These are phyloP conservation scores for Dipteronia dyeriana DNA, from an alignment of 345 rosid species.

Conservation along the genomic window DNA sequence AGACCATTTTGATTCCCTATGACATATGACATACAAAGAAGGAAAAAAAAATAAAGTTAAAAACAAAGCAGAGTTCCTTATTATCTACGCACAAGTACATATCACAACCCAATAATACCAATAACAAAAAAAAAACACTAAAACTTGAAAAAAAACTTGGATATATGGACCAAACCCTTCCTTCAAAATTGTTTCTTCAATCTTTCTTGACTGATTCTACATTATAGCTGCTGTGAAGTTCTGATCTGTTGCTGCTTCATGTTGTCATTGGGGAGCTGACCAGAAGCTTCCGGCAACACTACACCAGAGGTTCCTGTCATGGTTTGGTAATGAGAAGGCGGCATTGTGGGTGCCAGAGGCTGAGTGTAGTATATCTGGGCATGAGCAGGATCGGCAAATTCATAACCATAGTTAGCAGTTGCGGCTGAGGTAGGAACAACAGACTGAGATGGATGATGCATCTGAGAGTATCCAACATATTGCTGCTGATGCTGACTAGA, in stretches of 20 bases:
- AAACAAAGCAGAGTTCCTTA: slow-evolving; percentile 48
- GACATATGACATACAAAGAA: slow-evolving; percentile 35
- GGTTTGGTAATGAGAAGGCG: slow-evolving; percentile 89
- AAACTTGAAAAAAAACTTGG: slow-evolving; percentile 37
- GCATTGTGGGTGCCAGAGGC: slow-evolving; percentile 58
- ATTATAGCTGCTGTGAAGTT: slow-evolving; percentile 56
- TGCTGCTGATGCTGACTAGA: slow-evolving; percentile 75
- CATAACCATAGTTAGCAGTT: slow-evolving; percentile 61
- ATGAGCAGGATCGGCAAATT: slow-evolving; percentile 61
- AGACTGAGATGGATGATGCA: slow-evolving; percentile 86
- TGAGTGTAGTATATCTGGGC: slow-evolving; percentile 82
- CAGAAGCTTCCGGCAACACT: slow-evolving; percentile 54
- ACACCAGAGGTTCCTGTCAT: slow-evolving; percentile 51
- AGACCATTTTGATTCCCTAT: slow-evolving; percentile 42
- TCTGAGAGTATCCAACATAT: slow-evolving; percentile 71
- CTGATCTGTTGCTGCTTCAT: slow-evolving; percentile 67
- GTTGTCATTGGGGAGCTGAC: slow-evolving; percentile 52
- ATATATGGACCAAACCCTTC: slow-evolving; percentile 48
- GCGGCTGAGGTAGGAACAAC: slow-evolving; percentile 52
- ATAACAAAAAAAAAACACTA: slow-evolving; percentile 28
- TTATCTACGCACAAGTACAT: slow-evolving; percentile 64
- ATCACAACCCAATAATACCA: slow-evolving; percentile 67
- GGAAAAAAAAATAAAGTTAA: slow-evolving; percentile 20
- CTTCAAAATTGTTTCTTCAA: slow-evolving; percentile 69
- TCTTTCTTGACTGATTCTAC: slow-evolving; percentile 33